Conservation (phyloP, 345 rosid species). For the Citropsis articulata region DNA sequence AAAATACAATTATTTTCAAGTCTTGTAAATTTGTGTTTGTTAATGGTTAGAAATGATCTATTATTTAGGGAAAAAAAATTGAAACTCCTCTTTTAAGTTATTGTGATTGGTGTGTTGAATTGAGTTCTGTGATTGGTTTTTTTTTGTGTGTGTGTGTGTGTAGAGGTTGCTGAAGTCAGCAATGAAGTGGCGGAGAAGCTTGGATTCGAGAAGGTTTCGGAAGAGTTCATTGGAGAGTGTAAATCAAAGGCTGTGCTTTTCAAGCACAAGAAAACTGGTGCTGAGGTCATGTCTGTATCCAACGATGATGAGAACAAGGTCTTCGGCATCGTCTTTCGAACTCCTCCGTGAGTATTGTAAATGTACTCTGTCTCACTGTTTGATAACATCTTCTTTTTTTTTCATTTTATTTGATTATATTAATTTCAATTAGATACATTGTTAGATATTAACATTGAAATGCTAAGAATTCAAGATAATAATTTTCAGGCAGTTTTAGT, state of each 20-base stretch:
- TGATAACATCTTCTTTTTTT: neutral
- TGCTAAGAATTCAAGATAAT: neutral
- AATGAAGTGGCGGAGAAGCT: slow-evolving; percentile 69
- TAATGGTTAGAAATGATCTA: no score
- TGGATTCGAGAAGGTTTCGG: slow-evolving; percentile 87
- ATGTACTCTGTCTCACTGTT: neutral
- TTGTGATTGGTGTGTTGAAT: slow-evolving; percentile 3
- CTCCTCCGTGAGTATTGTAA: slow-evolving; percentile 70
- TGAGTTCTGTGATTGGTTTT: slow-evolving; percentile 7
- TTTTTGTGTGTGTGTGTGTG: slow-evolving; percentile 16
- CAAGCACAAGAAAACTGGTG: slow-evolving; percentile 89
- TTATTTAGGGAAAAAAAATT: no score
- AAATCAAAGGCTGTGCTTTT: slow-evolving; percentile 81
- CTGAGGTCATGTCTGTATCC: slow-evolving; percentile 89
- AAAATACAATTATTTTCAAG: no score
- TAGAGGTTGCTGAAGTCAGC: slow-evolving; percentile 45
- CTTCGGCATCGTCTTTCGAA: slow-evolving; percentile 79
- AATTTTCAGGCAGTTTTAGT: neutral
- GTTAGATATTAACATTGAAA: neutral
- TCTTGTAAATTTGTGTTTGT: neutral
- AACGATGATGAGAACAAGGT: slow-evolving; percentile 90
- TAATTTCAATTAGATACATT: neutral
- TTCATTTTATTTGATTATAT: neutral
- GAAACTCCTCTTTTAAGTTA: neutral
- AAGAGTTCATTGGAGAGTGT: slow-evolving; percentile 83